Conservation (phyloP, 1,284 basidiomycete species). For the Leccinum pachyderme region DNA sequence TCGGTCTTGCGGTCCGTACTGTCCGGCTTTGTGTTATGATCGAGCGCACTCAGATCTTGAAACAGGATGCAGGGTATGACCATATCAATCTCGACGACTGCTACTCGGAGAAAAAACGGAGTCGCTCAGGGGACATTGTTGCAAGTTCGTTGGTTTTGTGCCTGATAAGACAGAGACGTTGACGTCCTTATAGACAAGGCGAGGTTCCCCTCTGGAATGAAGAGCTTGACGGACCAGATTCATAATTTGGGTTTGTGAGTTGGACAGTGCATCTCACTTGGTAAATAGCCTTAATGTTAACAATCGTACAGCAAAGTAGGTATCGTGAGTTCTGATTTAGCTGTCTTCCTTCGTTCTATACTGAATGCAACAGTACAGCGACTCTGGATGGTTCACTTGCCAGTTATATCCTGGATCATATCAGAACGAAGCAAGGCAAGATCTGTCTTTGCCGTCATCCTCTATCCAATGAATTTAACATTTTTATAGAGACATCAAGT, state of each 20-base stretch:
- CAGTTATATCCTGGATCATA: conserved; percentile 34
- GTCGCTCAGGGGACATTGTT: conserved; percentile 44
- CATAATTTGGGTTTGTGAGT: conserved; percentile 53
- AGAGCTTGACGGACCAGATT: conserved; percentile 47
- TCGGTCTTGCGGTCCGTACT: conserved; percentile 45
- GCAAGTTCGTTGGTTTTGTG: conserved; percentile 34
- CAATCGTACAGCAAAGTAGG: conserved; percentile 44
- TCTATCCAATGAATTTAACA: background rate
- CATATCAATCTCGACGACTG: conserved; percentile 60
- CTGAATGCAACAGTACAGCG: conserved; percentile 28
- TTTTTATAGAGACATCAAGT: conserved; percentile 40
- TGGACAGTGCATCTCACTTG: background rate
- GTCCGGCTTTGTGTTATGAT: background rate
- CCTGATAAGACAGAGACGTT: background rate
- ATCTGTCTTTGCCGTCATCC: background rate
- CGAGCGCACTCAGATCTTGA: background rate
- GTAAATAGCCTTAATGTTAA: conserved; percentile 2
- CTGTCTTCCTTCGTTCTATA: conserved; percentile 1
- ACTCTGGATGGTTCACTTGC: conserved; percentile 35
- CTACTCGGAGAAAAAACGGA: conserved; percentile 53
- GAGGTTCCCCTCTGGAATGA: conserved; percentile 52
- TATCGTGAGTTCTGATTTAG: conserved; percentile 37
- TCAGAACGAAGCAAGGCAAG: conserved; percentile 30
- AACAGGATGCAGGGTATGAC: conserved; percentile 52
- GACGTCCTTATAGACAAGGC: conserved; percentile 35